Percentiles rank a stretch among this genome's conserved stretches.
These are phyloP conservation scores for Petunia secreta DNA, from an alignment of 257 asterid species.

Conservation along the genomic window DNA sequence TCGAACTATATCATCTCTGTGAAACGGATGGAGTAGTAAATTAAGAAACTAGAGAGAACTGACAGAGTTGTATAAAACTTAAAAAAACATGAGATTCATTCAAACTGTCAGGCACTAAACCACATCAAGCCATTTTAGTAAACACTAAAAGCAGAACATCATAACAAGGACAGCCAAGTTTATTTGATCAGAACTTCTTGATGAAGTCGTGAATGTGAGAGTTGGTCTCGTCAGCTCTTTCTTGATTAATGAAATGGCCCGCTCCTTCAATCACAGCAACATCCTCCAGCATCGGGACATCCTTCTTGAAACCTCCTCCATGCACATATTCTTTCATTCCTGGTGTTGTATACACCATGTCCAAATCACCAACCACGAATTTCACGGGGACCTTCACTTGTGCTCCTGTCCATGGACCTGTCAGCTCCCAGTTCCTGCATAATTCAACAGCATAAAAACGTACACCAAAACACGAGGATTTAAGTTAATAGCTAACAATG, in stretches of 20 bases:
- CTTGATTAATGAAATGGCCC: constrained; percentile 89
- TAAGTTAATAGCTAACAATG: no score
- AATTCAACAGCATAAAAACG: not conserved
- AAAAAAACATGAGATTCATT: not conserved
- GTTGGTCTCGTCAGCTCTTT: constrained; percentile 62
- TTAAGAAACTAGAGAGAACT: not conserved
- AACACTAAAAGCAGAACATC: not conserved
- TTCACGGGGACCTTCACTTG: constrained; percentile 75
- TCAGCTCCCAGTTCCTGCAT: constrained; percentile 87
- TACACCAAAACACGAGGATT: no score
- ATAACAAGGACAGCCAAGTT: not conserved
- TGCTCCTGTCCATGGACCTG: constrained; percentile 76
- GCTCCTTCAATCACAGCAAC: constrained; percentile 63
- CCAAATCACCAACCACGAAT: constrained; percentile 70
- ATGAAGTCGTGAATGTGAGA: constrained; percentile 57
- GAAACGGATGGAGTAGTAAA: no score
- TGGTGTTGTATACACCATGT: constrained; percentile 76
- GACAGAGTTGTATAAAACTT: not conserved
- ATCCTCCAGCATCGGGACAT: constrained; percentile 79
- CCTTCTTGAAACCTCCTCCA: constrained; percentile 79
- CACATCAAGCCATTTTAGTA: not conserved
- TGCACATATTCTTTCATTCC: constrained; percentile 87
- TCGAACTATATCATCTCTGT: no score
- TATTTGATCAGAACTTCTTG: constrained; percentile 36
- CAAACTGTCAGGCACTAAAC: not conserved